Conservation (phyloP, 2,329 filamentous ascomycete genomes). For the Lecanicillium sp. region DNA sequence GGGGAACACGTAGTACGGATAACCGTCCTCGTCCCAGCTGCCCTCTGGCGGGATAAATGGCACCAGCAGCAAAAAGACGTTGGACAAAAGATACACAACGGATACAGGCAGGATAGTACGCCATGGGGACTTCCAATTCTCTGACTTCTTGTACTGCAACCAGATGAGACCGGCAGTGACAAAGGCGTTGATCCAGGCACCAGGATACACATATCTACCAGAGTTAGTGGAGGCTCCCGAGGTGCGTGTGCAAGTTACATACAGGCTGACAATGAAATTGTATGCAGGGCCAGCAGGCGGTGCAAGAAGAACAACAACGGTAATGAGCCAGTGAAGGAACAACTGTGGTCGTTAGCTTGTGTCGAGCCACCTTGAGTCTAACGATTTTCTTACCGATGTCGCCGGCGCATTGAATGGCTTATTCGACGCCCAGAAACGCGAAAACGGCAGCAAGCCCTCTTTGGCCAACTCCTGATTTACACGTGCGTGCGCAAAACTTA, state of each 20-base stretch:
- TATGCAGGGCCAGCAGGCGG: slow-evolving; percentile 62
- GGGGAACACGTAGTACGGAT: slow-evolving; percentile 50
- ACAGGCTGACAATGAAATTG: slow-evolving; percentile 56
- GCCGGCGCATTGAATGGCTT: slow-evolving; percentile 59
- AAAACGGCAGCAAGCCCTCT: slow-evolving; percentile 60
- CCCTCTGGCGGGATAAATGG: slow-evolving; percentile 48
- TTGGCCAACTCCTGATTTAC: slow-evolving; percentile 61
- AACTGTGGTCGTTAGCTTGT: slow-evolving; percentile 23
- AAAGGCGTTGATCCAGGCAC: slow-evolving; percentile 45
- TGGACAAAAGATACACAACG: slow-evolving; percentile 40
- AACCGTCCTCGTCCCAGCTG: slow-evolving; percentile 38
- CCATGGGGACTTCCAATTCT: slow-evolving; percentile 47
- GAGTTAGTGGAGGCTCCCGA: neutral
- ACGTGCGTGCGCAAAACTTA: slow-evolving; percentile 51
- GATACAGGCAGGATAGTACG: slow-evolving; percentile 40
- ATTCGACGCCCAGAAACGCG: slow-evolving; percentile 60
- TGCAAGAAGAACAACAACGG: slow-evolving; percentile 56
- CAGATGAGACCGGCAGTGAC: slow-evolving; percentile 44
- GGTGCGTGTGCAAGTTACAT: slow-evolving; percentile 10
- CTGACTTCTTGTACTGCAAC: slow-evolving; percentile 39
- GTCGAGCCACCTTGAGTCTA: neutral
- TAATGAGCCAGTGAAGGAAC: slow-evolving; percentile 60
- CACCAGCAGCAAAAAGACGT: slow-evolving; percentile 43
- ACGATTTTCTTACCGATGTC: slow-evolving; percentile 31
- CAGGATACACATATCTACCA: slow-evolving; percentile 39